phyloP scores from a whole-genome alignment of 805 yeast species.

The Saccharomyces eubayanus region DNA sequence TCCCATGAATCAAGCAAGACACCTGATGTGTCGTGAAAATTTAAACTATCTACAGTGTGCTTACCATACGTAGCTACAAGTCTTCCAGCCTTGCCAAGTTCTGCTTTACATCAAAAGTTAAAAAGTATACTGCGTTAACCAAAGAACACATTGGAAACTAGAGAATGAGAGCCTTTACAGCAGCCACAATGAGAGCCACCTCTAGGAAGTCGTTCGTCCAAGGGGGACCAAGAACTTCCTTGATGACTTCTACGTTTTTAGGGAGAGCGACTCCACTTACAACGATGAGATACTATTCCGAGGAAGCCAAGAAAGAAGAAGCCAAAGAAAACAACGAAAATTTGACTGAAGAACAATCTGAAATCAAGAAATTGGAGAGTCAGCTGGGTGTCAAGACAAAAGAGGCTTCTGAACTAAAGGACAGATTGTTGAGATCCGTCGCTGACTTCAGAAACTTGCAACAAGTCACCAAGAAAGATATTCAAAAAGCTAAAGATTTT shows the following conservation, averaged over 20 bases:
- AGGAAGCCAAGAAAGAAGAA: slow-evolving; percentile 16
- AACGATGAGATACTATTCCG: slow-evolving; percentile 21
- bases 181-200: not conserved
- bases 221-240: not conserved
- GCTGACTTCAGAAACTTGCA: slow-evolving; percentile 92
- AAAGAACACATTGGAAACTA: not conserved
- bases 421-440: slow-evolving; percentile 69
- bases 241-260: not conserved
- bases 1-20: not conserved
- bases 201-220: not conserved
- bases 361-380: slow-evolving; percentile 36
- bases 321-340: slow-evolving; percentile 6
- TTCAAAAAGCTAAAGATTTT: slow-evolving; percentile 79
- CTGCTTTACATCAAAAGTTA: not conserved
- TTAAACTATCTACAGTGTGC: not conserved
- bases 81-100: not conserved
- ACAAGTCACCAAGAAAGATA: slow-evolving; percentile 79
- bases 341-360: slow-evolving; percentile 20
- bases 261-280: not conserved
- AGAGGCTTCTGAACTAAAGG: slow-evolving; percentile 75
- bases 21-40: not conserved
- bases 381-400: slow-evolving; percentile 55
- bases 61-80: not conserved
- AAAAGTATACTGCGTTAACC: not conserved
- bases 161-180: slow-evolving; percentile 4